These are phyloP conservation scores for Colletotrichum agaves DNA, from an alignment of 2,329 filamentous ascomycete species.

Conservation along the genomic window DNA sequence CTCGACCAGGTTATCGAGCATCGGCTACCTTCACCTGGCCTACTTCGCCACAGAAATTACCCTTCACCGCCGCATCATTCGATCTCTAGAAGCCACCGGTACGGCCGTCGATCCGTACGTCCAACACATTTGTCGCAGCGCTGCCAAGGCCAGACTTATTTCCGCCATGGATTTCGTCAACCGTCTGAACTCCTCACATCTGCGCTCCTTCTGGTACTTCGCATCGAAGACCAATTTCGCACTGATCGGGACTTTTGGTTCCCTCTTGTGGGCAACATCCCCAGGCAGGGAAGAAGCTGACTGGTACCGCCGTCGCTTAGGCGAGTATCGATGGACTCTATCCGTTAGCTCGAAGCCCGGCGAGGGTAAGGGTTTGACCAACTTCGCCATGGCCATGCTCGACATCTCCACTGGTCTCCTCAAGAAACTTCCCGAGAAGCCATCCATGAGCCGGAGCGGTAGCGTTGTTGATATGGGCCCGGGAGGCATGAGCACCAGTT, in stretches of 20 bases:
- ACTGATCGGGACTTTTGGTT: constrained; percentile 92
- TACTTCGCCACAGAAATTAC: constrained; percentile 97
- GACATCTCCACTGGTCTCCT: constrained; percentile 77
- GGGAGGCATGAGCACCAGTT: constrained; percentile 47
- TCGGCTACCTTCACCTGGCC: constrained; percentile 85
- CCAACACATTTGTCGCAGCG: constrained; percentile 90
- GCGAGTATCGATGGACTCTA: constrained; percentile 94
- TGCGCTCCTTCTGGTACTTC: constrained; percentile 94
- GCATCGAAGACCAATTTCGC: constrained; percentile 92
- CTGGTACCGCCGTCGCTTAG: constrained; percentile 87
- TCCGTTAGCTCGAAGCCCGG: constrained; percentile 83
- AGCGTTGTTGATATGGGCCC: constrained; percentile 60
- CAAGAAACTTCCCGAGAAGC: constrained; percentile 77
- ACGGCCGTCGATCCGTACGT: constrained; percentile 78
- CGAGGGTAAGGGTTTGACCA: constrained; percentile 66
- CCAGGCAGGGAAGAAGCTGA: constrained; percentile 89
- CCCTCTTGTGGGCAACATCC: constrained; percentile 87
- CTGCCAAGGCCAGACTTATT: constrained; percentile 92
- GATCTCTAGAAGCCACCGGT: constrained; percentile 69
- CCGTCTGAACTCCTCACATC: constrained; percentile 84
- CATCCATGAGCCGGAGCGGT: constrained; percentile 67
- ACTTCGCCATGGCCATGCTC: constrained; percentile 82
- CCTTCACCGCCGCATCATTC: constrained; percentile 89
- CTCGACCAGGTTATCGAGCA: constrained; percentile 64
- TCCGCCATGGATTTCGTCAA: constrained; percentile 98